phyloP scores from a whole-genome alignment of 2,329 filamentous ascomycete species.

The Phaeoacremonium minimum region DNA sequence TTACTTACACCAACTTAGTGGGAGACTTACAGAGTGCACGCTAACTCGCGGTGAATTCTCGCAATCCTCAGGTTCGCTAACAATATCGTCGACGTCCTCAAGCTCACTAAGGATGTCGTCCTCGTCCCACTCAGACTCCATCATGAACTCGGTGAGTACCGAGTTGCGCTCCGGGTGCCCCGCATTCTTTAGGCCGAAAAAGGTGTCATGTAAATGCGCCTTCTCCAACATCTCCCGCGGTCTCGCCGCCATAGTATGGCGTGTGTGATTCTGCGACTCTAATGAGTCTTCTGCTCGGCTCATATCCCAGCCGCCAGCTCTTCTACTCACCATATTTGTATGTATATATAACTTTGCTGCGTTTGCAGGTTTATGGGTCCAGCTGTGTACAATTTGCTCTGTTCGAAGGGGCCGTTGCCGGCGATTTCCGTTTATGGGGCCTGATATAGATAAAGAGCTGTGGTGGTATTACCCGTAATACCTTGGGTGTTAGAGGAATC shows the following conservation, averaged over 20 bases:
- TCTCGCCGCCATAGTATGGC: slow-evolving; percentile 28
- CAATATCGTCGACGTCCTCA: slow-evolving; percentile 53
- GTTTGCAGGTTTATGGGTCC: slow-evolving; percentile 4
- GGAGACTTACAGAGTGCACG: slow-evolving; percentile 65
- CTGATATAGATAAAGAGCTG: slow-evolving; percentile 4
- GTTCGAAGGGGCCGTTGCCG: slow-evolving; percentile 41
- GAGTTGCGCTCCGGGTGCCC: slow-evolving; percentile 58
- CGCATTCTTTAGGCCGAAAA: slow-evolving; percentile 55
- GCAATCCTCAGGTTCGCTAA: slow-evolving; percentile 55
- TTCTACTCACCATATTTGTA: slow-evolving; percentile 26
- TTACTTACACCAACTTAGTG: no score
- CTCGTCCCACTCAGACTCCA: slow-evolving; percentile 72
- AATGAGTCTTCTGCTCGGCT: not conserved
- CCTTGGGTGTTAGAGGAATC: no score
- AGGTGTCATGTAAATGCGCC: slow-evolving; percentile 46
- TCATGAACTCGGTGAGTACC: slow-evolving; percentile 71
- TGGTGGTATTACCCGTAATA: no score
- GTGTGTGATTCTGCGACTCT: slow-evolving; percentile 7
- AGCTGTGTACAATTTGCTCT: no score
- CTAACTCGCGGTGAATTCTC: slow-evolving; percentile 62
- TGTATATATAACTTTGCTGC: not conserved
- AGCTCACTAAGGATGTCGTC: slow-evolving; percentile 54
- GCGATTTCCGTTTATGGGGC: slow-evolving; percentile 21
- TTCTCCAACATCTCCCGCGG: slow-evolving; percentile 51
- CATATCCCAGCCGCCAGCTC: not conserved